These are phyloP conservation scores for Citropsis articulata DNA, from an alignment of 345 rosid genomes.

Conservation along the genomic window DNA sequence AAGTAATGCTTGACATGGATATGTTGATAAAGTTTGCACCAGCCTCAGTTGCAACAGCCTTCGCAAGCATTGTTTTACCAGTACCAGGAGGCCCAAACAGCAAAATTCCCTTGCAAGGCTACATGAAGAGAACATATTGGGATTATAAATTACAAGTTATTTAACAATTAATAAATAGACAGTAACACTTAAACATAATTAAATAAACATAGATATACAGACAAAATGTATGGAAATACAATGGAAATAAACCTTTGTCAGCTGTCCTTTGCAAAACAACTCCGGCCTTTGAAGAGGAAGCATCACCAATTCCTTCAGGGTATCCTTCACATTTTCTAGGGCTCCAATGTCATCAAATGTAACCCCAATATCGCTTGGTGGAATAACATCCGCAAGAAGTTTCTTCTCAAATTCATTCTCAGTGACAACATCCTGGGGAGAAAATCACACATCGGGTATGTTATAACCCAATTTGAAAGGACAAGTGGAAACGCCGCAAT, in stretches of 20 bases:
- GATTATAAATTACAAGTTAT: constrained; percentile 3
- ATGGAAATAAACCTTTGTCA: constrained; percentile 66
- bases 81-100: constrained; percentile 99
- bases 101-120: constrained; percentile 98
- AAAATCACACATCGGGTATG: neutral
- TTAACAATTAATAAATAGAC: neutral
- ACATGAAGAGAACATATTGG: constrained; percentile 15
- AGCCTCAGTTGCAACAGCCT: constrained; percentile 99
- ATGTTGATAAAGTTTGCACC: constrained; percentile 99
- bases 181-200: neutral
- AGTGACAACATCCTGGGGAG: constrained; percentile 84
- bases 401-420: constrained; percentile 99
- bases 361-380: constrained; percentile 94
- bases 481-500: neutral
- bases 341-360: constrained; percentile 98
- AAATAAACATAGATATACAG: no score
- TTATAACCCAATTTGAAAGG: neutral
- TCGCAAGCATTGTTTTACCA: constrained; percentile 99
- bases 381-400: constrained; percentile 94
- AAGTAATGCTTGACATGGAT: constrained; percentile 99
- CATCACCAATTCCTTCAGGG: constrained; percentile 98
- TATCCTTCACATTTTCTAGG: constrained; percentile 93
- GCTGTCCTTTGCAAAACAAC: constrained; percentile 95
- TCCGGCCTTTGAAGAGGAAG: constrained; percentile 99
- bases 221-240: neutral